Evolutionary conservation across 345 rosid genomes (phyloP).

Genomic region (Physaria fendleri): DNA sequence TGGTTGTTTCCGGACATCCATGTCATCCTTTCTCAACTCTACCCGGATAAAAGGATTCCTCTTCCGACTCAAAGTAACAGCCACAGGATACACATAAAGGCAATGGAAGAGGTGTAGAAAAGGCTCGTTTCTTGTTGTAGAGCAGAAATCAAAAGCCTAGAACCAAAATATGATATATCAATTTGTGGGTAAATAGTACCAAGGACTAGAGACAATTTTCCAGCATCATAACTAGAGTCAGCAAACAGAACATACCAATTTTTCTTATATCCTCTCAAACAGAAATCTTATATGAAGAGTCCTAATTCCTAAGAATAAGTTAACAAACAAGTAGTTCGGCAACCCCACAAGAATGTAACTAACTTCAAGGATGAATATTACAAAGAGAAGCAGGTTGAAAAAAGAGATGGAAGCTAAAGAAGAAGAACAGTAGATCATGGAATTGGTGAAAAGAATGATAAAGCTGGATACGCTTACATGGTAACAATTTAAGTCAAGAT

Average conservation of each 20-base stretch:
- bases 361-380: constrained; percentile 14
- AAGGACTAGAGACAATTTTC: not conserved
- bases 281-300: not conserved
- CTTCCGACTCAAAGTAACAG: constrained; percentile 85
- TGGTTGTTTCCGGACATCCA: constrained; percentile 85
- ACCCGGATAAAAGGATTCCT: constrained; percentile 82
- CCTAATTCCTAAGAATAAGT: not conserved
- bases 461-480: constrained; percentile 50
- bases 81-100: constrained; percentile 84
- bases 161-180: constrained; percentile 38
- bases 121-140: constrained; percentile 90
- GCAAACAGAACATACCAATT: not conserved
- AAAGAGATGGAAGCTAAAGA: constrained; percentile 12
- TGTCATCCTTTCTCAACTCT: constrained; percentile 90
- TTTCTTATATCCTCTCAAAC: not conserved
- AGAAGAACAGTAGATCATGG: not conserved
- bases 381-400: not conserved
- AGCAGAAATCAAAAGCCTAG: constrained; percentile 95
- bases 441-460: constrained; percentile 4
- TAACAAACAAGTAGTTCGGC: constrained; percentile 8
- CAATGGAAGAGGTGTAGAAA: constrained; percentile 95
- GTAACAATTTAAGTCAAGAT: constrained; percentile 43
- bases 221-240: constrained; percentile 7
- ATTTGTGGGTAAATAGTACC: constrained; percentile 1
- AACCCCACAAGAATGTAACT: constrained; percentile 6